Base-by-base conservation (phyloP, 495 filamentous ascomycete genomes). In the Hypoxylon rickii region DNA sequence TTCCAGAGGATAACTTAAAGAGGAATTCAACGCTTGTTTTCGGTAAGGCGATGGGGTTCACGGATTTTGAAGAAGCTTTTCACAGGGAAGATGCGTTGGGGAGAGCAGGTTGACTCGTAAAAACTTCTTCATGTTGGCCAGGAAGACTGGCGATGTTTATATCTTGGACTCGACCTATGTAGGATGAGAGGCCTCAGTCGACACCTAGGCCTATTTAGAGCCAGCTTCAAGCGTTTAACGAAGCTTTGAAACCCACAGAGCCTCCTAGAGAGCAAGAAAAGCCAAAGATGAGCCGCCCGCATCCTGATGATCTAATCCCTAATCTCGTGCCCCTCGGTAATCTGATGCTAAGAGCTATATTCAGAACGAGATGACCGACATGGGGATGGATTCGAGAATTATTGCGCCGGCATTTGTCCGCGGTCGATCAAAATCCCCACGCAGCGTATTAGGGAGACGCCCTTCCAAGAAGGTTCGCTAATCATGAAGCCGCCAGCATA, bases 401-500 rank as follows among this genome's bases (percentile, higher is more conserved):
- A 53, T 49, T 57, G 15, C 47, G 36, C 52, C 58, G 47, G 37
- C 13, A 13, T 51, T 49, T n/a, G 36, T 18, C 44, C 46, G 47
- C 41, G 40, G 20, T 51, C 41, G 33, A 17, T 42, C 21, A 45
- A 4, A 6, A 21, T 43, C 41, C 13, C n/a, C 52, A 52, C 39
- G 58, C 51, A 40, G 36, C 5, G 19, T 17, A 6, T 33, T 62
- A 62, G 19, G 22, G 37, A 62, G 51, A 42, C 58, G n/a, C 58
- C 58, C 20, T 2, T 21, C 33, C 18, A 13, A 15, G 46, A 36
- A 8, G 33, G 21, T 44, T 12, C 0, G 22, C 29, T 19, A 20
- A 41, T 33, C 21, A 51, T 48, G 58, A 62, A 38, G 58, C 32
- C 56, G 47, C 56, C 47, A 41, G 55, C 22, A 56, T 44, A 52